phyloP scores from a whole-genome alignment of 2,329 filamentous ascomycete species.

The Lizonia empirigonia region DNA sequence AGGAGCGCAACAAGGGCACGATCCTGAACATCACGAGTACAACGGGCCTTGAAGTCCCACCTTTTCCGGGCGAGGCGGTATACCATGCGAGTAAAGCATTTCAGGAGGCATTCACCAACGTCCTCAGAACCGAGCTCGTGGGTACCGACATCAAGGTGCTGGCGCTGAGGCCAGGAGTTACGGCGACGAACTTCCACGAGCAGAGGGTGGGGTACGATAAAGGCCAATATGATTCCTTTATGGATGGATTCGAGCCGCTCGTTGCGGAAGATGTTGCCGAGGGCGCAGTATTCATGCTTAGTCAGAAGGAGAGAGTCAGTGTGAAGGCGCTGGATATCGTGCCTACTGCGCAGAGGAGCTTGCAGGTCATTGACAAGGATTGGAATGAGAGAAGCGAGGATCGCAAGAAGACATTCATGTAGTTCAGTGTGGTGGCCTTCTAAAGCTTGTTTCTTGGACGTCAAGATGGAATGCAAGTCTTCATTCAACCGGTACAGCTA shows the following conservation, averaged over 20 bases:
- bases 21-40: slow-evolving; percentile 58
- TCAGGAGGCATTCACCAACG: slow-evolving; percentile 58
- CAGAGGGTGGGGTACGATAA: slow-evolving; percentile 52
- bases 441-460: too few relatives aligned
- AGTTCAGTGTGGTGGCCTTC: too few relatives aligned
- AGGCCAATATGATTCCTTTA: slow-evolving; percentile 51
- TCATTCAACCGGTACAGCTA: not conserved
- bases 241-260: slow-evolving; percentile 54
- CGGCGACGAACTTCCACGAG: slow-evolving; percentile 57
- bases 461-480: not conserved
- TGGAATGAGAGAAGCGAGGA: slow-evolving; percentile 48
- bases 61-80: slow-evolving; percentile 57
- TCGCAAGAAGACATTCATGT: slow-evolving; percentile 9
- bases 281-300: slow-evolving; percentile 53
- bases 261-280: slow-evolving; percentile 53
- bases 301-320: slow-evolving; percentile 48
- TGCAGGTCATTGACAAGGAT: slow-evolving; percentile 46
- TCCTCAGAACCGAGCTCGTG: slow-evolving; percentile 54
- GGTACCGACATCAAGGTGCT: slow-evolving; percentile 57
- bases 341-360: slow-evolving; percentile 49
- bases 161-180: slow-evolving; percentile 55
- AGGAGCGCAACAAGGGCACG: slow-evolving; percentile 48
- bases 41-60: slow-evolving; percentile 56
- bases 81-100: slow-evolving; percentile 57
- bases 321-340: slow-evolving; percentile 57